phyloP scores from a whole-genome alignment of 352 stramenopile species.

The Phytophthora idaei region DNA sequence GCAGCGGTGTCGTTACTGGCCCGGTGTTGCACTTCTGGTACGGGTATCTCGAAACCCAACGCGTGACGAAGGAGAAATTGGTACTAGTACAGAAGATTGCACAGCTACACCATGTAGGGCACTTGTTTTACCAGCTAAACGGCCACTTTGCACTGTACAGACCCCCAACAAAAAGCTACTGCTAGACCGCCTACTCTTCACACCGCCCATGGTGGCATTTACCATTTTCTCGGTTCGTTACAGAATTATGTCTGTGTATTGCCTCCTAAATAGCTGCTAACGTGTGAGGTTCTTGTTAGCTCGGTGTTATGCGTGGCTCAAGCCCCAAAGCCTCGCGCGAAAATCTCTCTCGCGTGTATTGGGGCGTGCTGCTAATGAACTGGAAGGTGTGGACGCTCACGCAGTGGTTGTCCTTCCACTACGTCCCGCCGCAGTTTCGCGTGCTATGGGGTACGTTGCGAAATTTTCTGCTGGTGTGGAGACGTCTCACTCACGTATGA shows the following conservation, averaged over 20 bases:
- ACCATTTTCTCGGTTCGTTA: constrained; percentile 68
- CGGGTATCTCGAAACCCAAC: constrained; percentile 65
- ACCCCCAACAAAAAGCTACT: constrained; percentile 80
- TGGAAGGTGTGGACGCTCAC: constrained; percentile 74
- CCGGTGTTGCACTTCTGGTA: constrained; percentile 79
- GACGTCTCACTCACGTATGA: constrained; percentile 6
- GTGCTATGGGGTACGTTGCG: constrained; percentile 71
- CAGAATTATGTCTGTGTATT: background rate
- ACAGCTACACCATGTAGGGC: background rate
- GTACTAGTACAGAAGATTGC: constrained; percentile 49
- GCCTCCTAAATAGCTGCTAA: background rate
- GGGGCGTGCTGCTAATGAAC: constrained; percentile 67
- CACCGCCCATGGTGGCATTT: constrained; percentile 67
- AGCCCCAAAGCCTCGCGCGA: constrained; percentile 51
- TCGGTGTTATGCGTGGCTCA: constrained; percentile 63
- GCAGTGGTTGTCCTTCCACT: constrained; percentile 79
- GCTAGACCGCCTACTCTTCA: constrained; percentile 69
- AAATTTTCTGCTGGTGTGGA: constrained; percentile 8
- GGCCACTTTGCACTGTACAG: constrained; percentile 26
- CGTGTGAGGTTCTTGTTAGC: constrained; percentile 31
- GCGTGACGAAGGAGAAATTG: constrained; percentile 68
- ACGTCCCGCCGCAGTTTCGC: constrained; percentile 70
- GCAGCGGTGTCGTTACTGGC: constrained; percentile 57
- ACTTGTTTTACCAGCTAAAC: background rate
- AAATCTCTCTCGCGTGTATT: constrained; percentile 55